A percentile compares a stretch with the other conserved stretches of the same genome.
phyloP scores from a whole-genome alignment of 139 green algal genomes.

The Chlamydomonas eustigma region DNA sequence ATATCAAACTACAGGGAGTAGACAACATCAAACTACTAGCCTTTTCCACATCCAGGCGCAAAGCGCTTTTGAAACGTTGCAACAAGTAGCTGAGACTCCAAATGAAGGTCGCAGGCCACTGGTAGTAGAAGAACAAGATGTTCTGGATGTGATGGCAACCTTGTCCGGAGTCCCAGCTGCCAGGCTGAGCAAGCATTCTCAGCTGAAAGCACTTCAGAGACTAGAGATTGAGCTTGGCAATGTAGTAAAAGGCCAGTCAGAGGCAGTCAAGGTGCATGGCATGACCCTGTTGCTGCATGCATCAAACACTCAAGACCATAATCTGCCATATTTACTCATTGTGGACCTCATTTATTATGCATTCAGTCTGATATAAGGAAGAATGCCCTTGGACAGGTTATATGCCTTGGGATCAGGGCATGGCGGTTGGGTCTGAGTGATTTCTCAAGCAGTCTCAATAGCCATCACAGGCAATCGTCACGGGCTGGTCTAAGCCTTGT shows the following conservation, averaged over 20 bases:
- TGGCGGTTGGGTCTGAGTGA: constrained; percentile 5
- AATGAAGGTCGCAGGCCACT: too few relatives aligned
- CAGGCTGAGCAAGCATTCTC: neutral
- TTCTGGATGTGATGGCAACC: neutral
- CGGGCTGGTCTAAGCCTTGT: constrained; percentile 66
- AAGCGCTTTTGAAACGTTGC: too few relatives aligned
- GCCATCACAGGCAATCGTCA: neutral
- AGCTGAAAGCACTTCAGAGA: neutral
- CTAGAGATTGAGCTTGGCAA: neutral
- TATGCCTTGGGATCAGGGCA: neutral
- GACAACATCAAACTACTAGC: too few relatives aligned
- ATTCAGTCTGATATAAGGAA: too few relatives aligned
- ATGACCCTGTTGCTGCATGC: too few relatives aligned
- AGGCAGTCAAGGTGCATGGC: neutral
- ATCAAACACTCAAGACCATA: too few relatives aligned
- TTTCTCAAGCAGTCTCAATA: too few relatives aligned
- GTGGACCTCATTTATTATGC: too few relatives aligned
- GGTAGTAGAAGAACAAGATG: neutral
- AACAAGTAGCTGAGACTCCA: too few relatives aligned
- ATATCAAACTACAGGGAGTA: too few relatives aligned
- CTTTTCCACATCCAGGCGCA: too few relatives aligned
- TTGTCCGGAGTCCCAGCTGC: neutral
- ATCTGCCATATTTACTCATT: too few relatives aligned
- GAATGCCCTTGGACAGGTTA: neutral
- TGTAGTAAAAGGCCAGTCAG: neutral